phyloP scores from a whole-genome alignment of 306 rosid genomes.

The Gynostemma pentaphyllum region DNA sequence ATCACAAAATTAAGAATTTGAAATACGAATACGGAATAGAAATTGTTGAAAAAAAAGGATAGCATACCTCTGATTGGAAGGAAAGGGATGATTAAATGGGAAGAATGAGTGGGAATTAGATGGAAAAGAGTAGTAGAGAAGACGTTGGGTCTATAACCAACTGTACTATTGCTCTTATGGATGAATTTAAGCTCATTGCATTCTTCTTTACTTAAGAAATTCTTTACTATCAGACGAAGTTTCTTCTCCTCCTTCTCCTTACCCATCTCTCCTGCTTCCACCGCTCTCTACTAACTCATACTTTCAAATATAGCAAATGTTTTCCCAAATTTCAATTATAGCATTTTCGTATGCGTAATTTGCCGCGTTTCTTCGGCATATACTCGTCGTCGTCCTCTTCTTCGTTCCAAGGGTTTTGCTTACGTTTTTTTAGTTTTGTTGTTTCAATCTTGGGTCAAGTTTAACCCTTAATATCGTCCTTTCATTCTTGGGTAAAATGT shows the following conservation, averaged over 20 bases:
- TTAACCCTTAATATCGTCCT: no score
- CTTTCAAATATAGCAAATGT: no score
- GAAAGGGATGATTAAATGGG: slow-evolving; percentile 62
- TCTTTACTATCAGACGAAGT: slow-evolving; percentile 5
- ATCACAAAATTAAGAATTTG: slow-evolving; percentile 1
- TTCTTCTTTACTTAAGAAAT: slow-evolving; percentile 6
- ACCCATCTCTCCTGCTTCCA: not conserved
- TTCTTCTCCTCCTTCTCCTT: not conserved
- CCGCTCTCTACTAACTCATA: no score
- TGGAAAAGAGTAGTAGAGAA: slow-evolving; percentile 86
- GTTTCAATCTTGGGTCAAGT: no score
- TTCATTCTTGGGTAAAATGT: no score
- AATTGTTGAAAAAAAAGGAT: not conserved
- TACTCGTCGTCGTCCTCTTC: no score
- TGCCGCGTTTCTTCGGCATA: no score
- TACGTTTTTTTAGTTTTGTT: no score
- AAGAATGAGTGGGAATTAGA: slow-evolving; percentile 64
- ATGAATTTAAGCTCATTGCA: slow-evolving; percentile 66
- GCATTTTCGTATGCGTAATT: no score
- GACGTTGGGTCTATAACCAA: slow-evolving; percentile 75
- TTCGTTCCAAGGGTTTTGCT: no score
- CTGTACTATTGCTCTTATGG: slow-evolving; percentile 80
- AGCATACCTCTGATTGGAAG: slow-evolving; percentile 56
- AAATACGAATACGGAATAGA: no score
- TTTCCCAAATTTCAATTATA: no score